Conservation (phyloP, 768 basidiomycete species). For the Tulasnella sp. region DNA sequence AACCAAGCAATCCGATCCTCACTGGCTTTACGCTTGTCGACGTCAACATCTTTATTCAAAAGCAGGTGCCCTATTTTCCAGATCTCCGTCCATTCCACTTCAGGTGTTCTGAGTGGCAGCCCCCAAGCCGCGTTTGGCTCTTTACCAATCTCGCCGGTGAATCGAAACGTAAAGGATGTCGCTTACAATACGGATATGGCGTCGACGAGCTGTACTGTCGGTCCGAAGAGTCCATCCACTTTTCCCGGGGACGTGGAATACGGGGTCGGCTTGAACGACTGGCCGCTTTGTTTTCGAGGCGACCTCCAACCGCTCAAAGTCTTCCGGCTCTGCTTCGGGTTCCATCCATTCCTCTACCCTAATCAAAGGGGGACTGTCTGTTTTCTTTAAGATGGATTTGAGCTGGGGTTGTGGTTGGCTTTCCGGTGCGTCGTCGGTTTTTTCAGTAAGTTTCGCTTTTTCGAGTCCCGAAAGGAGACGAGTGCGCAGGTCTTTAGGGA, state of each 20-base stretch:
- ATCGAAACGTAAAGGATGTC: constrained; percentile 71
- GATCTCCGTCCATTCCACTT: constrained; percentile 66
- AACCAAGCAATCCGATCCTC: constrained; percentile 34
- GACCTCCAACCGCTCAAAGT: background rate
- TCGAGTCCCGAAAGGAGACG: background rate
- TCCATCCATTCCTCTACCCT: background rate
- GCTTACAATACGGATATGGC: constrained; percentile 66
- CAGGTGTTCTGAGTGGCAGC: constrained; percentile 71
- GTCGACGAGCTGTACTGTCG: background rate
- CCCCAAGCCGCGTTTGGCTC: constrained; percentile 70
- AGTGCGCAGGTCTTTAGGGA: background rate
- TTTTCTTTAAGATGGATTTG: background rate
- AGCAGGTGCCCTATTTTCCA: constrained; percentile 66
- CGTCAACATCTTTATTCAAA: constrained; percentile 35
- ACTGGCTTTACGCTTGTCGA: constrained; percentile 37
- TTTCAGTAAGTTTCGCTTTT: background rate
- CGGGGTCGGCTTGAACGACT: background rate
- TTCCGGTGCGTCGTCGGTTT: background rate
- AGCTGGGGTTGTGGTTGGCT: background rate
- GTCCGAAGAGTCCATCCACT: constrained; percentile 11
- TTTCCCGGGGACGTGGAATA: background rate
- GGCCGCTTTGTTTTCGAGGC: background rate
- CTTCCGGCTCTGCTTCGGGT: background rate
- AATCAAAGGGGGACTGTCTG: background rate
- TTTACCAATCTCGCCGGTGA: constrained; percentile 58